Percentiles rank a stretch among this genome's conserved stretches.
phyloP scores from a whole-genome alignment of 2,329 filamentous ascomycete genomes.

The Pseudogymnoascus sp. region DNA sequence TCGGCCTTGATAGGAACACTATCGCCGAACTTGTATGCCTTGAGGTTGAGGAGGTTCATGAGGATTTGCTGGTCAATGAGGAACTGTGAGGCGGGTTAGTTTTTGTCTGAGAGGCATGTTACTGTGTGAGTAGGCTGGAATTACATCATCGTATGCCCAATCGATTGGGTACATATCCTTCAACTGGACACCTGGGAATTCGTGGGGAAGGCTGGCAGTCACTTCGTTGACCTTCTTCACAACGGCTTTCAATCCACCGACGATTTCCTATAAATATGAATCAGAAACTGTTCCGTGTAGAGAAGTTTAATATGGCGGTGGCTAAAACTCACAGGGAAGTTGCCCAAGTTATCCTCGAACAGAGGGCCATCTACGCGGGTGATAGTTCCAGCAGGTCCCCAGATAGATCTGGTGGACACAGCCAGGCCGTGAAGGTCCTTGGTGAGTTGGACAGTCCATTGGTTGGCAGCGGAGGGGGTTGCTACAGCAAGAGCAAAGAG shows the following conservation, averaged over 20 bases:
- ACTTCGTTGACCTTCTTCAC: background rate
- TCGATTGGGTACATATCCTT: background rate
- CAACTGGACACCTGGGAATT: background rate
- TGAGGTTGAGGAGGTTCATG: constrained; percentile 8
- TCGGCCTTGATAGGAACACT: background rate
- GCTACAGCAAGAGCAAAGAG: background rate
- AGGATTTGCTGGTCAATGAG: constrained; percentile 2
- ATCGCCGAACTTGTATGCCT: background rate
- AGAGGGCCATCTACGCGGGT: background rate
- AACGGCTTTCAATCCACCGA: background rate
- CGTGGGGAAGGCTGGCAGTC: background rate
- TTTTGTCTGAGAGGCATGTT: background rate
- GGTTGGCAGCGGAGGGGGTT: background rate
- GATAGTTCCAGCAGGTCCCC: background rate
- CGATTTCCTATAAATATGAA: background rate
- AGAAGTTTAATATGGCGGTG: background rate
- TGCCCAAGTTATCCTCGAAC: background rate
- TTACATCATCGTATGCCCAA: constrained; percentile 7
- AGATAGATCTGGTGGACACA: background rate
- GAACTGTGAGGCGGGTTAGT: background rate
- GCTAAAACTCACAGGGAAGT: background rate
- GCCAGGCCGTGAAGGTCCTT: constrained; percentile 1
- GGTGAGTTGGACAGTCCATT: background rate
- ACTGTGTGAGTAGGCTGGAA: background rate
- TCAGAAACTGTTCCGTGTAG: background rate